Evolutionary conservation across 192 early-diverging fungal genomes (phyloP).

Genomic region (Backusella parvicylindrica): DNA sequence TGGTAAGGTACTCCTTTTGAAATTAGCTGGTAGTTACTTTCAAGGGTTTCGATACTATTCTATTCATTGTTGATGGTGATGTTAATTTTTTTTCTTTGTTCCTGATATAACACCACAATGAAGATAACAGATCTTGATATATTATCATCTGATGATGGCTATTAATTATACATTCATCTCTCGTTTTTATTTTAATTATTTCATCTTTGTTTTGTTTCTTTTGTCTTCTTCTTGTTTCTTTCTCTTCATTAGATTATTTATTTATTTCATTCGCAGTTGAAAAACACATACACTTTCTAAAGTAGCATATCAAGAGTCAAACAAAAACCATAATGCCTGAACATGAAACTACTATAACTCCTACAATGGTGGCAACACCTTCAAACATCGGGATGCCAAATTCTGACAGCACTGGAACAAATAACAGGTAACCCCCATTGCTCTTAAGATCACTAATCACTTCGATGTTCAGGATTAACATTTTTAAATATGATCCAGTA

Average conservation of each 20-base stretch:
- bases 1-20: slow-evolving; percentile 2
- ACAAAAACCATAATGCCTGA: background rate
- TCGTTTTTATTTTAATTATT: background rate
- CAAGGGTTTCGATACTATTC: background rate
- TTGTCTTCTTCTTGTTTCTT: background rate
- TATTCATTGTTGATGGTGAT: background rate
- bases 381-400: background rate
- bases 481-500: slow-evolving; percentile 26
- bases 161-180: background rate
- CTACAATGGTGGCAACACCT: background rate
- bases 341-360: background rate
- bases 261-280: background rate
- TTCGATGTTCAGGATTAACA: background rate
- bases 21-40: background rate
- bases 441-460: background rate
- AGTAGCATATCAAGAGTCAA: background rate
- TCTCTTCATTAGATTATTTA: background rate
- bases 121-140: background rate
- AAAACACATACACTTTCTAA: background rate
- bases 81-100: background rate
- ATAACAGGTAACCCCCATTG: background rate
- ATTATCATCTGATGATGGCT: background rate
- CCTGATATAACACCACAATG: background rate
- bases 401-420: background rate
- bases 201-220: background rate